These are phyloP conservation scores for Crotalaria pallida DNA, from an alignment of 306 rosid species.

Conservation along the genomic window DNA sequence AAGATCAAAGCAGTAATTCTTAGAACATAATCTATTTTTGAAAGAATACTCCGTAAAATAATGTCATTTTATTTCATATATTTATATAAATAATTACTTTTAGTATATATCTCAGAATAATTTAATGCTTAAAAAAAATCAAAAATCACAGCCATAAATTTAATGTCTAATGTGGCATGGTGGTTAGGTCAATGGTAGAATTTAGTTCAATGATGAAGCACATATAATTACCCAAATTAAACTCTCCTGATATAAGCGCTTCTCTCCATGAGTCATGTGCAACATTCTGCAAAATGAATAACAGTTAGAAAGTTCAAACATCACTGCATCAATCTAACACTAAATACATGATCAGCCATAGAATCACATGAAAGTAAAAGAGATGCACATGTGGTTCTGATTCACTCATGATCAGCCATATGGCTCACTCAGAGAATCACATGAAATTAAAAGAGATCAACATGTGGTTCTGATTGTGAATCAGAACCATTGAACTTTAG, in stretches of 20 bases:
- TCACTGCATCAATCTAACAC: not conserved
- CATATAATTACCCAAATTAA: slow-evolving; percentile 45
- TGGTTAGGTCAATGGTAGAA: not conserved
- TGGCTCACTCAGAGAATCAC: no score
- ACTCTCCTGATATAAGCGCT: slow-evolving; percentile 52
- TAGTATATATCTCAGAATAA: not conserved
- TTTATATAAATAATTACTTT: not conserved
- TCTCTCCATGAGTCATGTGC: slow-evolving; percentile 81
- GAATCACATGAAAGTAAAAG: not conserved
- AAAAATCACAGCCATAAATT: not conserved
- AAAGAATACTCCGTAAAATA: not conserved
- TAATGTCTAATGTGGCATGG: not conserved
- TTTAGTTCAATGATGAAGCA: not conserved
- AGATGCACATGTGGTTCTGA: not conserved
- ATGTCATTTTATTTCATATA: not conserved
- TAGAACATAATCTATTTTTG: not conserved
- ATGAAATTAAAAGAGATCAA: not conserved
- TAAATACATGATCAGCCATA: slow-evolving; percentile 10
- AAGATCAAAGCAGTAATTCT: not conserved
- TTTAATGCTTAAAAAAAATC: not conserved
- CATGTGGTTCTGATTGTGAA: not conserved
- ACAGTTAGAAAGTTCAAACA: slow-evolving; percentile 15
- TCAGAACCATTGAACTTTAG: not conserved
- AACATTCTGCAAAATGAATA: slow-evolving; percentile 63
- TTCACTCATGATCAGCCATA: slow-evolving; percentile 3